These are phyloP conservation scores for Albifimbria verrucaria DNA, from an alignment of 2,329 filamentous ascomycete species.

Conservation along the genomic window DNA sequence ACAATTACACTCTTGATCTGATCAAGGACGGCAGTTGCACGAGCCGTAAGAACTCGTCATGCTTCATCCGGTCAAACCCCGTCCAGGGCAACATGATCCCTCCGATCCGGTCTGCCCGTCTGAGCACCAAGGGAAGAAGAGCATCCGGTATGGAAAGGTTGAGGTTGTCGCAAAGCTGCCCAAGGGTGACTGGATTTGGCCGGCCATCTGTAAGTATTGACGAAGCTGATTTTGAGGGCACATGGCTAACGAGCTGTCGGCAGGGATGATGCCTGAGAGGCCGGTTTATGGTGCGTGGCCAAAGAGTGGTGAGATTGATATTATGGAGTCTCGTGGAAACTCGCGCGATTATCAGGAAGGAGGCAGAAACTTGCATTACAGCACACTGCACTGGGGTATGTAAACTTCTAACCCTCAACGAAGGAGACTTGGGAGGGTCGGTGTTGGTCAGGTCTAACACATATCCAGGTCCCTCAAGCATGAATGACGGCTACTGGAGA, in stretches of 20 bases:
- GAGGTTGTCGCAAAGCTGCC: conserved; percentile 53
- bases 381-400: conserved; percentile 46
- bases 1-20: conserved; percentile 42
- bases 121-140: conserved; percentile 44
- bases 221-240: not conserved
- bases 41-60: conserved; percentile 26
- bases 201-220: conserved; percentile 32
- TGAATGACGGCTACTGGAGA: conserved; percentile 28
- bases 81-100: conserved; percentile 43
- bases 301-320: conserved; percentile 50
- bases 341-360: conserved; percentile 38
- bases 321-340: conserved; percentile 48
- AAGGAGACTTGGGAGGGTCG: too few relatives aligned
- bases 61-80: conserved; percentile 38
- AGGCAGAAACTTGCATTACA: conserved; percentile 39
- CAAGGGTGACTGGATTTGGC: conserved; percentile 54
- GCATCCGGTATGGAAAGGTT: conserved; percentile 46
- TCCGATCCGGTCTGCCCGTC: conserved; percentile 45
- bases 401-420: not conserved
- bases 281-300: conserved; percentile 49
- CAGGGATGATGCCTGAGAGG: conserved; percentile 38
- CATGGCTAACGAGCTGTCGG: not conserved
- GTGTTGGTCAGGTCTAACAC: not conserved
- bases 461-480: conserved; percentile 17
- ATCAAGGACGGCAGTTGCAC: conserved; percentile 38